Conservation (phyloP, 1,284 basidiomycete species). For the Chalciporus sp. region DNA sequence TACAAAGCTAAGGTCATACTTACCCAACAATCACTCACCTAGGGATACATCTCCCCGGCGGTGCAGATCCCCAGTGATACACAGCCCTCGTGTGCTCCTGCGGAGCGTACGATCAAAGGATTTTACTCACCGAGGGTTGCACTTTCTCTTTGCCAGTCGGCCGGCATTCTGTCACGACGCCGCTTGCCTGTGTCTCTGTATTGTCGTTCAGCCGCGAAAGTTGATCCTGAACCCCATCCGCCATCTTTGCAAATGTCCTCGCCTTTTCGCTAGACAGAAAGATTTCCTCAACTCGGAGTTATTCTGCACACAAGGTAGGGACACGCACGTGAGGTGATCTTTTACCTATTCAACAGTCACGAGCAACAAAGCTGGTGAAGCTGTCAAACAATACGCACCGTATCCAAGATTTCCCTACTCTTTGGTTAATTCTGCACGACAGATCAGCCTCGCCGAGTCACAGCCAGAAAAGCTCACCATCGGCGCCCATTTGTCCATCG, state of each 20-base stretch:
- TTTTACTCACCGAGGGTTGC: neutral
- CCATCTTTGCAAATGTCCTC: conserved; percentile 19
- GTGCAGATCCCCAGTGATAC: neutral
- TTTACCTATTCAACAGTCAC: conserved; percentile 22
- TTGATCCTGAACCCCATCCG: conserved; percentile 21
- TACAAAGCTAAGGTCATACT: too few relatives aligned
- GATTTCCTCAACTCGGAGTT: neutral
- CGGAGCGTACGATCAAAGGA: neutral
- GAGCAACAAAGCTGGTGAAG: neutral
- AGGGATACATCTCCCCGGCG: too few relatives aligned
- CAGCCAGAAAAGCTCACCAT: neutral
- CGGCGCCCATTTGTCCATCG: too few relatives aligned
- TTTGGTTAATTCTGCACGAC: conserved; percentile 20
- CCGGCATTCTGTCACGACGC: conserved; percentile 23
- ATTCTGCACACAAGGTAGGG: neutral
- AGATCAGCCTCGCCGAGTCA: conserved; percentile 1
- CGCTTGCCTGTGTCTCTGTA: conserved; percentile 17
- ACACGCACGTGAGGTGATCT: conserved; percentile 31
- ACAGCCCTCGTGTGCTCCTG: neutral
- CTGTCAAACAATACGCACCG: conserved; percentile 22
- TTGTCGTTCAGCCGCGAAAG: conserved; percentile 16
- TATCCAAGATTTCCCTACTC: conserved; percentile 24
- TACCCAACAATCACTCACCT: too few relatives aligned
- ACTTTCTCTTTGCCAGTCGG: conserved; percentile 22
- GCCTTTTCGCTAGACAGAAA: conserved; percentile 19